These are phyloP conservation scores for Coemansia sp. DNA, from an alignment of 192 early-diverging fungal genomes.

Conservation along the genomic window DNA sequence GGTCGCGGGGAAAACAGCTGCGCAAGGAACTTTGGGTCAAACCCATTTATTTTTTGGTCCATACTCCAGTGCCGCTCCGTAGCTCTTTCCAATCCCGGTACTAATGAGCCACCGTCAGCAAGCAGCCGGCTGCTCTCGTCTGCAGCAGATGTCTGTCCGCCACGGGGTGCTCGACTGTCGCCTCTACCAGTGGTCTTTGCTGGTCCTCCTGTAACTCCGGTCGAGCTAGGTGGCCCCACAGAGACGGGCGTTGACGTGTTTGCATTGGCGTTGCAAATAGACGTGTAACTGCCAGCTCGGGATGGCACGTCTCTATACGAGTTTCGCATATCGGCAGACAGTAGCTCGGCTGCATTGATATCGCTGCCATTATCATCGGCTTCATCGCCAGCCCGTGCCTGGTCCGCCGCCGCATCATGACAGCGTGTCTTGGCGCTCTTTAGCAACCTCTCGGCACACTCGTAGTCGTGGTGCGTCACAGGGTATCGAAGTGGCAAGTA, in stretches of 20 bases:
- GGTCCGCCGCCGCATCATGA: constrained; percentile 5
- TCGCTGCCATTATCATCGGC: background rate
- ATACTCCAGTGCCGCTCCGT: constrained; percentile 16
- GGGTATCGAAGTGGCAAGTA: constrained; percentile 53
- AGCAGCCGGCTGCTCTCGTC: background rate
- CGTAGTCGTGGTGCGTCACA: constrained; percentile 34
- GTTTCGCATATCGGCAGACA: background rate
- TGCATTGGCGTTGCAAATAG: background rate
- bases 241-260: constrained; percentile 1
- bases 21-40: constrained; percentile 76
- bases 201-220: background rate
- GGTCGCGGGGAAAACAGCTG: constrained; percentile 88
- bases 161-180: constrained; percentile 15
- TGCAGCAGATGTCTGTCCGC: background rate
- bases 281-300: background rate
- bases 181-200: background rate
- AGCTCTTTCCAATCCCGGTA: background rate
- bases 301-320: background rate
- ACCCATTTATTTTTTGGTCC: constrained; percentile 63
- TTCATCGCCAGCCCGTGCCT: constrained; percentile 9
- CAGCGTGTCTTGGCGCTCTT: constrained; percentile 18
- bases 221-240: background rate
- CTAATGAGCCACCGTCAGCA: background rate
- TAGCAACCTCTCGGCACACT: constrained; percentile 32
- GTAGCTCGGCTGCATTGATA: background rate